Conservation (phyloP, 2,329 filamentous ascomycete genomes). For the Ophiosphaerella korrae region DNA sequence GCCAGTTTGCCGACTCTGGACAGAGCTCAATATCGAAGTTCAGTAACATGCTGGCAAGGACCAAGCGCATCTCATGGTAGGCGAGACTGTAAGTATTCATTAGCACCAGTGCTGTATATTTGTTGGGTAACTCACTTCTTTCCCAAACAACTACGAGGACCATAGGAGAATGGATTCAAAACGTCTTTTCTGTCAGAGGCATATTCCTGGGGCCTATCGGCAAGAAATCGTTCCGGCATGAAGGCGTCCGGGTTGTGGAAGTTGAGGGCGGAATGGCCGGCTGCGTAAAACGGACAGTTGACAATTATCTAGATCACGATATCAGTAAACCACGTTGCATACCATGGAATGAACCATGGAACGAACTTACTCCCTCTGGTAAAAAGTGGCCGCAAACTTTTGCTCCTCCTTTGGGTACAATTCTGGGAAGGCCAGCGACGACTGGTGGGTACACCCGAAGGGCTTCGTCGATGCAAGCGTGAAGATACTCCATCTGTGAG, state of each 20-base stretch:
- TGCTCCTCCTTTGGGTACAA: constrained; percentile 31
- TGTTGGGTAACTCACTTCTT: constrained; percentile 35
- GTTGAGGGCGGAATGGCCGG: constrained; percentile 26
- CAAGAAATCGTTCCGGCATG: constrained; percentile 43
- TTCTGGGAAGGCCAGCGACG: constrained; percentile 39
- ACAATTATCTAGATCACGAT: constrained; percentile 13
- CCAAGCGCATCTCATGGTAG: constrained; percentile 40
- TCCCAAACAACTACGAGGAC: constrained; percentile 38
- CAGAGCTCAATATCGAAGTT: constrained; percentile 34
- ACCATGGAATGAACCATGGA: not conserved
- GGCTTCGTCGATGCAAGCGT: constrained; percentile 52
- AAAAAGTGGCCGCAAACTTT: constrained; percentile 36
- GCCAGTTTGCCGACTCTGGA: constrained; percentile 1
- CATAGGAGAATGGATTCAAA: constrained; percentile 30
- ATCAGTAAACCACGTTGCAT: not conserved
- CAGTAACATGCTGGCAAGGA: constrained; percentile 29
- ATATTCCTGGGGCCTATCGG: constrained; percentile 28
- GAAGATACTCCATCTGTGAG: constrained; percentile 42
- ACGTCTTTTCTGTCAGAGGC: constrained; percentile 26
- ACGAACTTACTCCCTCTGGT: constrained; percentile 29
- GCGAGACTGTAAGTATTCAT: constrained; percentile 23
- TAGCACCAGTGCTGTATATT: not conserved
- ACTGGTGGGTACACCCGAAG: constrained; percentile 53
- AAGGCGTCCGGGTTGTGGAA: constrained; percentile 34
- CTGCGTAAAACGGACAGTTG: constrained; percentile 18